Evolutionary conservation across 306 rosid genomes (phyloP).

Genomic region (Vigna mungo): DNA sequence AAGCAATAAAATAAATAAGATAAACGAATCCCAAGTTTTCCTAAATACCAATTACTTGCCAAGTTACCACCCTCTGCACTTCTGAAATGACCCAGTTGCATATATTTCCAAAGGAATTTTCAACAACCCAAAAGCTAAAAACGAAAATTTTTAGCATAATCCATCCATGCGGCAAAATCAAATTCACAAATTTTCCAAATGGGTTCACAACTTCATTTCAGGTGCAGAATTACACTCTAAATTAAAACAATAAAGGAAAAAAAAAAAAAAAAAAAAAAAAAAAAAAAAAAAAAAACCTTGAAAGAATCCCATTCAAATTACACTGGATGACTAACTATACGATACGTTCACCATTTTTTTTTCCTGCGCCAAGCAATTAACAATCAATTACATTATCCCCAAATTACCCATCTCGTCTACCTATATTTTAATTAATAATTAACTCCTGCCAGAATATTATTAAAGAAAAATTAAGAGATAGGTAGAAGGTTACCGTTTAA

Average conservation of each 20-base stretch:
- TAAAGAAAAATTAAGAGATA: not conserved
- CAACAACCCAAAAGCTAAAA: conserved; percentile 22
- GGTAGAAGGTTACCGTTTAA: conserved; percentile 25
- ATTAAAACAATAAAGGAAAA: not conserved
- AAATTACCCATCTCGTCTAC: not conserved
- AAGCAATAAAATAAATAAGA: not conserved
- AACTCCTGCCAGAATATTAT: not conserved
- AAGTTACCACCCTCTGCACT: conserved; percentile 11
- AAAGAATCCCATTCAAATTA: not conserved
- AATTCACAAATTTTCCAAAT: conserved; percentile 32
- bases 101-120: not conserved
- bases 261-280: no score
- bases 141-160: not conserved
- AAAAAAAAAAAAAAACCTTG: no score
- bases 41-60: not conserved
- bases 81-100: not conserved
- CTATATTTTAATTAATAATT: not conserved
- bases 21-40: not conserved
- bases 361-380: not conserved
- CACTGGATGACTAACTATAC: not conserved
- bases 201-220: conserved; percentile 22
- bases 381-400: not conserved
- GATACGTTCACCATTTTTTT: not conserved
- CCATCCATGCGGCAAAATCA: not conserved
- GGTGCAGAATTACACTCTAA: conserved; percentile 3